Evolutionary conservation across 495 filamentous ascomycete species (phyloP).

Genomic region (Elasticomyces elasticus): DNA sequence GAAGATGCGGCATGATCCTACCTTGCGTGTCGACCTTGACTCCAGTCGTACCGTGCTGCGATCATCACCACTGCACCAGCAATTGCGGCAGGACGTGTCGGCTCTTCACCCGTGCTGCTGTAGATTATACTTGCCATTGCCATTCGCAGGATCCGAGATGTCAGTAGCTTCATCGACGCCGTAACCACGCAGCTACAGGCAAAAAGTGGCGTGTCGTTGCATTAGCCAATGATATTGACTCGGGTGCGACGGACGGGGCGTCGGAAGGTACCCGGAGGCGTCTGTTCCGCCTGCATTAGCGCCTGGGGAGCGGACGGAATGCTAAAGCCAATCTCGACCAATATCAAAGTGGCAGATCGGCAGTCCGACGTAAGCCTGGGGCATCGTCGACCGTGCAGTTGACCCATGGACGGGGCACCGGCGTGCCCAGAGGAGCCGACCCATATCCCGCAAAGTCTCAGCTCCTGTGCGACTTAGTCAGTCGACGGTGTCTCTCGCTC

Average conservation of each 20-base stretch:
- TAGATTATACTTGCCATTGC: neutral
- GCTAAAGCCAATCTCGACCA: neutral
- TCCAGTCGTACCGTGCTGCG: neutral
- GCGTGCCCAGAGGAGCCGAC: neutral
- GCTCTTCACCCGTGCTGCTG: neutral
- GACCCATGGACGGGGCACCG: neutral
- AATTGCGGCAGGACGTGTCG: neutral
- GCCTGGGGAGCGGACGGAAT: neutral
- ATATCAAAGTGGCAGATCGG: neutral
- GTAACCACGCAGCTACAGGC: neutral
- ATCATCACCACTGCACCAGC: neutral
- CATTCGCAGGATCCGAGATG: neutral
- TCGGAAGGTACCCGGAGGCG: neutral
- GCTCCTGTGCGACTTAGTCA: neutral
- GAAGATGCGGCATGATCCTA: neutral
- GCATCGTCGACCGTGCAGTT: too few relatives aligned
- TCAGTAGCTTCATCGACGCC: neutral
- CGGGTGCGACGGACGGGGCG: neutral
- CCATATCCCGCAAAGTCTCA: neutral
- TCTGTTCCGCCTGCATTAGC: neutral
- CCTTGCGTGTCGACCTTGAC: neutral
- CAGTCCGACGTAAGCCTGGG: neutral
- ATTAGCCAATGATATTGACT: neutral
- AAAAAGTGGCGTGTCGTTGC: neutral
- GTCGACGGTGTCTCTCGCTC: neutral